A percentile compares a stretch with the other conserved stretches of the same genome.
phyloP scores from a whole-genome alignment of 169 alveolate species.

The Neospora caninum region DNA sequence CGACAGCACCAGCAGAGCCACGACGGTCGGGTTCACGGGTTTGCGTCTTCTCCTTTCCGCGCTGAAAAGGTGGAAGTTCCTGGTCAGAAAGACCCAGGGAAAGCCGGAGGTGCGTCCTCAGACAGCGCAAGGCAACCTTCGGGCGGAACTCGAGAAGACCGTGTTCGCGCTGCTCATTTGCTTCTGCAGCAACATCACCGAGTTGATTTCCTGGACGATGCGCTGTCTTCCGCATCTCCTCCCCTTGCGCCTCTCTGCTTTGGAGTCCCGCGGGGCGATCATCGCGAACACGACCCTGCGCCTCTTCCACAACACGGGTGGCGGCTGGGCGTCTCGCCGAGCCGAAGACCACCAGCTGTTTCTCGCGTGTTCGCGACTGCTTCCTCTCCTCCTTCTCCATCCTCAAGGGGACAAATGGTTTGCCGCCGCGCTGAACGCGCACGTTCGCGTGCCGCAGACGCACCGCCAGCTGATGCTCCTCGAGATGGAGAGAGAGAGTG shows the following conservation, averaged over 20 bases:
- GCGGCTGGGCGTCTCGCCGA: neutral
- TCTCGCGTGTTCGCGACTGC: slow-evolving; percentile 55
- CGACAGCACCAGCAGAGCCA: slow-evolving; percentile 49
- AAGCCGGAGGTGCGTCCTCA: neutral
- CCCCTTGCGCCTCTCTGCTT: slow-evolving; percentile 37
- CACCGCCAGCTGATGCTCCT: slow-evolving; percentile 11
- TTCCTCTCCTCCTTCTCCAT: slow-evolving; percentile 59
- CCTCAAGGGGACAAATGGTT: slow-evolving; percentile 63
- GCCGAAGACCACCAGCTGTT: slow-evolving; percentile 43
- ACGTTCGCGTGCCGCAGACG: neutral
- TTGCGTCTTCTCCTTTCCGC: slow-evolving; percentile 56
- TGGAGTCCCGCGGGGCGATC: slow-evolving; percentile 55
- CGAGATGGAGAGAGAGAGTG: neutral
- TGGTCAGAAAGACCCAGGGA: slow-evolving; percentile 5
- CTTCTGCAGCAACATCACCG: slow-evolving; percentile 58
- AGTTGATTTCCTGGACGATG: slow-evolving; percentile 62
- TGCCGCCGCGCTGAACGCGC: slow-evolving; percentile 44
- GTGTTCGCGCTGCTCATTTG: slow-evolving; percentile 41
- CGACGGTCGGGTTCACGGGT: slow-evolving; percentile 59
- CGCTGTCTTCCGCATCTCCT: slow-evolving; percentile 63
- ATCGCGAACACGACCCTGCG: slow-evolving; percentile 57
- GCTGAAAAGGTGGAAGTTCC: slow-evolving; percentile 27
- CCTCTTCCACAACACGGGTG: slow-evolving; percentile 51
- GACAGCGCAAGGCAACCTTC: neutral
- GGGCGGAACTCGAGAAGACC: slow-evolving; percentile 47